Percentiles rank a stretch among this genome's conserved stretches.
These are phyloP conservation scores for Poronia punctata DNA, from an alignment of 495 filamentous ascomycete species.

Conservation along the genomic window DNA sequence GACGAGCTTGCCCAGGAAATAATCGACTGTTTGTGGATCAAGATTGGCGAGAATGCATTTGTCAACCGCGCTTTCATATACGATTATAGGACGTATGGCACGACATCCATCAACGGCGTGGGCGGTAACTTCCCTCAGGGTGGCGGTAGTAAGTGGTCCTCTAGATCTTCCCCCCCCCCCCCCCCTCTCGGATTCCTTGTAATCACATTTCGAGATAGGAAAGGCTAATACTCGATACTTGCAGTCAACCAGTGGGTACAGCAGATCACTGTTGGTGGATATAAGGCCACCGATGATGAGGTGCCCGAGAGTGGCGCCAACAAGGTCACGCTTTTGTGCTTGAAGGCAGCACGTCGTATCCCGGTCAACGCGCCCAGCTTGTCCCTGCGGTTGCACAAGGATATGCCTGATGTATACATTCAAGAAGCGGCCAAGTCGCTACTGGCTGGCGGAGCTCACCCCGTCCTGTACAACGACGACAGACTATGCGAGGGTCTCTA, in stretches of 20 bases:
- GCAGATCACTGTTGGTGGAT: slow-evolving; percentile 8
- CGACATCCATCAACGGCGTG: slow-evolving; percentile 1
- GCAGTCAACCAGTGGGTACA: slow-evolving; percentile 13
- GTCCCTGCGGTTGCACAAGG: slow-evolving; percentile 7
- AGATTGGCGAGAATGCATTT: slow-evolving; percentile 12
- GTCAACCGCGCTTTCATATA: slow-evolving; percentile 12
- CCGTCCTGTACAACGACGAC: slow-evolving; percentile 7
- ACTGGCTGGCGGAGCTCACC: slow-evolving; percentile 6
- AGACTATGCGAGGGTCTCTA: slow-evolving; percentile 7
- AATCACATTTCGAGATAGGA: no score
- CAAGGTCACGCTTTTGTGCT: slow-evolving; percentile 5
- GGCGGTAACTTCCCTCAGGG: slow-evolving; percentile 9
- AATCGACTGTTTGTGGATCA: slow-evolving; percentile 10
- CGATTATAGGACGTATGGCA: slow-evolving; percentile 9
- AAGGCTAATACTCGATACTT: no score
- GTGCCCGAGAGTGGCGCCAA: slow-evolving; percentile 5
- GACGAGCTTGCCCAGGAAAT: slow-evolving; percentile 6
- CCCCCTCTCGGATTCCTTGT: no score
- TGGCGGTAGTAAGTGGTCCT: no score
- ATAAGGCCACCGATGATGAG: slow-evolving; percentile 5
- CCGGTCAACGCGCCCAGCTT: slow-evolving; percentile 9
- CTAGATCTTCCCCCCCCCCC: no score
- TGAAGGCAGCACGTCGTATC: slow-evolving; percentile 5
- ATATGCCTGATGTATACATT: slow-evolving; percentile 1
- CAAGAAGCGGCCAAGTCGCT: slow-evolving; percentile 5